phyloP scores from a whole-genome alignment of 345 rosid genomes.

The Citrus glauca region DNA sequence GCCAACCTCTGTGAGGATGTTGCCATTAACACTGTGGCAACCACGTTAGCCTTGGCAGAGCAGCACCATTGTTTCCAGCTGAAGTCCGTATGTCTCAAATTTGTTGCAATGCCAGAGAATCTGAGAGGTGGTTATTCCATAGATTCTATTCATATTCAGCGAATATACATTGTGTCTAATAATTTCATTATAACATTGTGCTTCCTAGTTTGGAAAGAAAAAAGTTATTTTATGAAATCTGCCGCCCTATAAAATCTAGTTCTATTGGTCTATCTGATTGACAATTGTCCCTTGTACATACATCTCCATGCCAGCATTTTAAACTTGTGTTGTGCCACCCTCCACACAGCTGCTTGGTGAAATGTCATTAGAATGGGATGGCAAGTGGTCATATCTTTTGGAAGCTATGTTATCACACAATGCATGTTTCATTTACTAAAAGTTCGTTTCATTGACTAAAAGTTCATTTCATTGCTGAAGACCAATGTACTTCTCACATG shows the following conservation, averaged over 20 bases:
- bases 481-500: neutral
- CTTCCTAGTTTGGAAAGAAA: neutral
- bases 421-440: neutral
- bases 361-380: neutral
- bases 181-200: neutral
- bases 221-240: neutral
- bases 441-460: no score
- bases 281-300: neutral
- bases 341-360: neutral
- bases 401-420: neutral
- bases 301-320: neutral
- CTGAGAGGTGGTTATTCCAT: constrained; percentile 32
- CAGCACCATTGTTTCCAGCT: constrained; percentile 66
- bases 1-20: constrained; percentile 52
- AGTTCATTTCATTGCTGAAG: no score
- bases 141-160: neutral
- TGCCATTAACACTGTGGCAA: constrained; percentile 62
- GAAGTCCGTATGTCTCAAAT: constrained; percentile 61
- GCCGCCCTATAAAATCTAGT: neutral
- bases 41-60: constrained; percentile 66
- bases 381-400: neutral
- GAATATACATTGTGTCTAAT: neutral
- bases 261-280: neutral
- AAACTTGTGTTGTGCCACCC: neutral
- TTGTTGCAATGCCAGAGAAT: constrained; percentile 55